Evolutionary conservation across 768 basidiomycete genomes (phyloP), one percentile per base, ranked within the genome.

Genomic region (Pisolithus sp.): DNA sequence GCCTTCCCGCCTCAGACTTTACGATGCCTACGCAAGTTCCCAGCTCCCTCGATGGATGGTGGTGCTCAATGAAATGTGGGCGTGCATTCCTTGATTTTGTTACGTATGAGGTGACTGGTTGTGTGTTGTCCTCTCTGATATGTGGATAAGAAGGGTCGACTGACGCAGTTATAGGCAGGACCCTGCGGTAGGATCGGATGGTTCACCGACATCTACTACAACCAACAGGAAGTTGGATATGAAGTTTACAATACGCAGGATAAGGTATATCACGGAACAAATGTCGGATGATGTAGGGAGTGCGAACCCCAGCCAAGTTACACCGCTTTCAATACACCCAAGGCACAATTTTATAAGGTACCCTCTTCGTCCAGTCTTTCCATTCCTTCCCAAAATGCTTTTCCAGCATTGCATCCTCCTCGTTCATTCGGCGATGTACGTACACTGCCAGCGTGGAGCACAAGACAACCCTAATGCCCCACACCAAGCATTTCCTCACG

Each of bases 131-230:
- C 30, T 31, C 2, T 4, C 37, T 10, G 40, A 13, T 24, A 44
- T 44, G 37, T 15, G 15, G 9, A 10, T 9, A 8, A 24, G 12
- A 10, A 13, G 20, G 17, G 24, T 47, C 40, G 3, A 18, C 26
- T 41, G 13, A 41, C 39, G 47, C 45, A 9, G 5, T 20, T 5
- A 28, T 46, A 46, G 85, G 86, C 54, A 0, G 77, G 78, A 21
- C 54, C 67, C 31, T 77, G 76, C 2, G 85, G 85, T 18, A 85
- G 85, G 24, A 69, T 89, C 36, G 85, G 87, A 12, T 90, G 87
- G 87, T 90, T 90, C 58, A 85, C 84, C 21, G 87, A 89, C 62
- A 82, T 88, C 48, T 89, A 88, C 60, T 80, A 81, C 1, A 88
- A 89, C 60, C 53, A 66, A 53, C 76, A 80, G 64, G 85, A 85